A percentile compares a stretch with the other conserved stretches of the same genome.
Evolutionary conservation across 1,284 basidiomycete genomes (phyloP).

Genomic region (Fomitopsis schrenkii): DNA sequence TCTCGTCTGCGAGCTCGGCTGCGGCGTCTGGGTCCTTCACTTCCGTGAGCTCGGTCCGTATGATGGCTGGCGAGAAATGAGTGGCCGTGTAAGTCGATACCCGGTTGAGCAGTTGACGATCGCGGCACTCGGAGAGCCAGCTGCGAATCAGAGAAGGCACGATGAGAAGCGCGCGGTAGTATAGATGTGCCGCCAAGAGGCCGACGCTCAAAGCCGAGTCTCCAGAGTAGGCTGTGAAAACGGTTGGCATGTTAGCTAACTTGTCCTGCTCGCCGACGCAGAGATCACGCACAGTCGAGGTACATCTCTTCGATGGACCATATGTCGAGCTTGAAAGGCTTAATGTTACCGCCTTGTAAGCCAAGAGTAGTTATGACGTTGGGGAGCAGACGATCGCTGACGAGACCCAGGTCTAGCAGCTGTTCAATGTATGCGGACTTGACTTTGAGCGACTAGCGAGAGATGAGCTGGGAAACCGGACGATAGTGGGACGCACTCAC

Average conservation of each 20-base stretch:
- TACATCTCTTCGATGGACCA: slow-evolving; percentile 89
- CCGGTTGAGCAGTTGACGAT: slow-evolving; percentile 78
- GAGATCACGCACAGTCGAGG: slow-evolving; percentile 61
- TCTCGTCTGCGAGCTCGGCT: slow-evolving; percentile 76
- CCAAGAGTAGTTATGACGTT: slow-evolving; percentile 69
- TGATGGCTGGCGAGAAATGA: slow-evolving; percentile 91
- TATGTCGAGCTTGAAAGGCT: slow-evolving; percentile 70
- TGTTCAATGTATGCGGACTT: slow-evolving; percentile 83
- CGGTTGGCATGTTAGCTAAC: slow-evolving; percentile 3
- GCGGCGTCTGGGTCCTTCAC: slow-evolving; percentile 65
- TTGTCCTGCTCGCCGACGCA: neutral
- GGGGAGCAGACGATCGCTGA: slow-evolving; percentile 71
- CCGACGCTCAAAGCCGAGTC: slow-evolving; percentile 54
- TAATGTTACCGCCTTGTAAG: slow-evolving; percentile 54
- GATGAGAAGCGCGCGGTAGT: slow-evolving; percentile 79
- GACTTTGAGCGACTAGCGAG: slow-evolving; percentile 72
- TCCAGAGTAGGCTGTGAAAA: slow-evolving; percentile 53
- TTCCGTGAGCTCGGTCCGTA: slow-evolving; percentile 77
- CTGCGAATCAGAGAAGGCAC: slow-evolving; percentile 81
- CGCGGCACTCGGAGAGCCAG: slow-evolving; percentile 88
- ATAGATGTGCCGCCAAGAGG: slow-evolving; percentile 85
- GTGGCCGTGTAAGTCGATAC: slow-evolving; percentile 79
- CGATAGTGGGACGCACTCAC: slow-evolving; percentile 41
- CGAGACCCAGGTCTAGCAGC: slow-evolving; percentile 66
- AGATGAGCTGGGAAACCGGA: neutral